Conservation (phyloP, 1,139 yeast species). For the Pichia sp. region DNA sequence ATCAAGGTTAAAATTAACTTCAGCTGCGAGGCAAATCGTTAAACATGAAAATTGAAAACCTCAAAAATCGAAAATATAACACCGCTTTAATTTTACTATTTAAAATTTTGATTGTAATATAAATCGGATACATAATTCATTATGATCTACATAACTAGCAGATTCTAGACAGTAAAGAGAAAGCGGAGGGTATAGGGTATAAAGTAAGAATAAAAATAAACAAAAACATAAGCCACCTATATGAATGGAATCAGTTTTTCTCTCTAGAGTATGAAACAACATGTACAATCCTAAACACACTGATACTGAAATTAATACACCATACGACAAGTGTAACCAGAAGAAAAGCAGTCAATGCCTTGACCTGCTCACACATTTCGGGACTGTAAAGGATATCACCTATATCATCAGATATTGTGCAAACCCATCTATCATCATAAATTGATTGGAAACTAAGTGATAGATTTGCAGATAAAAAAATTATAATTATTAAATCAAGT, state of each 20-base stretch:
- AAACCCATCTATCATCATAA: slow-evolving; percentile 79
- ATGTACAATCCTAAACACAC: slow-evolving; percentile 78
- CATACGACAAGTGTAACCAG: slow-evolving; percentile 71
- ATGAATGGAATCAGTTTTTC: neutral
- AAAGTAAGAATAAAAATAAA: neutral
- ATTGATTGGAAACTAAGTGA: slow-evolving; percentile 81
- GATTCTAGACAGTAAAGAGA: too few relatives aligned
- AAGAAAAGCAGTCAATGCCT: slow-evolving; percentile 71
- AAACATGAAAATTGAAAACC: too few relatives aligned
- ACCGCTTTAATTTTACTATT: too few relatives aligned
- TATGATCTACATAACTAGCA: too few relatives aligned
- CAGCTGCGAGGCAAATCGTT: too few relatives aligned
- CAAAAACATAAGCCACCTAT: neutral
- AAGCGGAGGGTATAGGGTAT: too few relatives aligned
- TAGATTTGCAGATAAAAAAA: slow-evolving; percentile 87
- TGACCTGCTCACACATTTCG: slow-evolving; percentile 68
- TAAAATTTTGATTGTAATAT: too few relatives aligned
- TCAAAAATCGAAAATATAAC: too few relatives aligned
- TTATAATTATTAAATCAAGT: slow-evolving; percentile 79
- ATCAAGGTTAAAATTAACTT: too few relatives aligned
- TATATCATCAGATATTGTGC: slow-evolving; percentile 31
- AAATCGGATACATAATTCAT: too few relatives aligned
- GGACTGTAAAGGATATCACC: slow-evolving; percentile 1
- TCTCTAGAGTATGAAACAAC: slow-evolving; percentile 37
- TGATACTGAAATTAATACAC: slow-evolving; percentile 80